Base-by-base conservation (phyloP, 2,329 filamentous ascomycete genomes). In the Ascocoryne sarcoides region DNA sequence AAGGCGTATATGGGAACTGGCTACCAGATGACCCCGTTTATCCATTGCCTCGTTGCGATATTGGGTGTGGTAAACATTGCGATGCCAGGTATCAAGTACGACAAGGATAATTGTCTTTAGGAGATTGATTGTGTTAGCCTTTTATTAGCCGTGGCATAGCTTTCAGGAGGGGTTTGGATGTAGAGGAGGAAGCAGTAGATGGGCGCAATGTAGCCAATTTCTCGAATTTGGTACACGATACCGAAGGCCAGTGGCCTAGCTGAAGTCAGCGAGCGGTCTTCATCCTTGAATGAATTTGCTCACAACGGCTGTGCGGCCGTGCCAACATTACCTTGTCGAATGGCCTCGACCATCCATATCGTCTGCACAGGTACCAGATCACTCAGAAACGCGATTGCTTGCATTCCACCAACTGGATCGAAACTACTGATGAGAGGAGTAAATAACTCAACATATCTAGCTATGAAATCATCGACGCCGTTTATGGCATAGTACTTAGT, bases 21-120 rank as follows among this genome's bases (percentile, higher is more conserved):
- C 46, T 73, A 69, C 67, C 70, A 73, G 28, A 56, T 46, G 10
- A 50, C 17, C 2, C 49, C 52, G 32, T 56, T 57, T 17, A 59
- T 40, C 43, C 45, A 51, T 43, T 59, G 54, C 5, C 47, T 46
- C n/a, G 36, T 52, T n/a, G 44, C 37, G 10, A 53, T 35, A 14
- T 28, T 32, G 15, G 46, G 37, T 2, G 45, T 46, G 5, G 30
- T 37, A 21, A 53, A 49, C 50, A 55, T 57, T 14, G 48, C 43
- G 3, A 57, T 33, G 0, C 49, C 43, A 0, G 60, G 57, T 12
- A 56, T 34, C n/a, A 55, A 37, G 33, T 55, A 59, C 0, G 53
- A 42, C 1, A 54, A 21, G 5, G 53, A n/a, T 31, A 18, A 59
- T 46, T 2, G 57, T 48, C 7, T 58, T 55, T 20, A 62, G 43